A percentile compares a stretch with the other conserved stretches of the same genome.
Conservation (phyloP, 2,329 filamentous ascomycete genomes). For the Penicillium crustosum region DNA sequence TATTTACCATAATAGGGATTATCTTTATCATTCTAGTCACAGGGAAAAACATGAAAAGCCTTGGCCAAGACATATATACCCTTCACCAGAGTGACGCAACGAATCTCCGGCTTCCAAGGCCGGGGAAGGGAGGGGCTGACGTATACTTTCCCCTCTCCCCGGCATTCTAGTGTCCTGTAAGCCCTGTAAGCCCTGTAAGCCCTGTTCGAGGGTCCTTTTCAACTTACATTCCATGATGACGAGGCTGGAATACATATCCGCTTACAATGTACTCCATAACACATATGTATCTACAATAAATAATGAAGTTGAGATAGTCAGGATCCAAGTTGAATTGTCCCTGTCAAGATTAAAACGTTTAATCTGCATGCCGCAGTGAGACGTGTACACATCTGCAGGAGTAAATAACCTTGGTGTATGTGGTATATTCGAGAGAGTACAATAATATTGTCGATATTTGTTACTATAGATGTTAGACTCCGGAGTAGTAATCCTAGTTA, state of each 20-base stretch:
- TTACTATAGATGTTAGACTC: neutral
- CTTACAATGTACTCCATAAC: neutral
- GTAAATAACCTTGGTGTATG: neutral
- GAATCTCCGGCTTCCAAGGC: constrained; percentile 1
- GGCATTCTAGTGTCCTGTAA: neutral
- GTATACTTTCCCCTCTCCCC: constrained; percentile 3
- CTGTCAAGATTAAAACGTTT: constrained; percentile 3
- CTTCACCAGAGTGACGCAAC: constrained; percentile 1
- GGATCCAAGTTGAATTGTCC: neutral
- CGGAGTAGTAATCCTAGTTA: too few species aligned
- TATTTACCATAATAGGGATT: neutral
- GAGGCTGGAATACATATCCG: neutral
- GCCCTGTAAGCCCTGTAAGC: too few species aligned
- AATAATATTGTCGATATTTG: neutral
- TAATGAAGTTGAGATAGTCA: neutral
- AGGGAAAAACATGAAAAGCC: neutral
- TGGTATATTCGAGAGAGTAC: neutral
- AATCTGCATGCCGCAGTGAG: constrained; percentile 1
- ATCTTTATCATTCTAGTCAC: neutral
- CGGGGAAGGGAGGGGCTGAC: constrained; percentile 1
- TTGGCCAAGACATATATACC: neutral
- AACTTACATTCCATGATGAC: neutral
- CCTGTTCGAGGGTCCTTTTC: neutral
- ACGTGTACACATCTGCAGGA: neutral
- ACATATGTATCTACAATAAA: neutral